A percentile compares a stretch with the other conserved stretches of the same genome.
Evolutionary conservation across 2,329 filamentous ascomycete genomes (phyloP).

Genomic region (Phyllosticta citriasiana): DNA sequence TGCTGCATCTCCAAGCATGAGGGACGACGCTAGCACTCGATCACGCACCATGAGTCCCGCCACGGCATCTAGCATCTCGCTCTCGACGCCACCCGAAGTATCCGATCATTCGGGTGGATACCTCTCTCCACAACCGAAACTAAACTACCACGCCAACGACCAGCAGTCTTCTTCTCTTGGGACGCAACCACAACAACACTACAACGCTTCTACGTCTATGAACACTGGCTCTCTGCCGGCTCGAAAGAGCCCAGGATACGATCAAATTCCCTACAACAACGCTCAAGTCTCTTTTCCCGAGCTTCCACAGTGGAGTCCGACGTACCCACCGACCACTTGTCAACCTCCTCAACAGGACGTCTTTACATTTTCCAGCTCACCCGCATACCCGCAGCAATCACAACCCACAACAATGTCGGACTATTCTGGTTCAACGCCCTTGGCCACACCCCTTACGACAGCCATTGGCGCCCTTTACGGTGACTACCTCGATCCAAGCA

Average conservation of each 20-base stretch:
- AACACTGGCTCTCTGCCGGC: background rate
- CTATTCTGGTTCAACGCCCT: background rate
- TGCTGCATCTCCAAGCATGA: constrained; percentile 21
- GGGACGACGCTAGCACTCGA: constrained; percentile 32
- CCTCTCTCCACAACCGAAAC: constrained; percentile 22
- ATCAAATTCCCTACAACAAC: constrained; percentile 17
- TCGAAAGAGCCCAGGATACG: constrained; percentile 1
- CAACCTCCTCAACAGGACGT: background rate
- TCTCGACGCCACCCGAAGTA: constrained; percentile 27
- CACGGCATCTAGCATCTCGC: constrained; percentile 27
- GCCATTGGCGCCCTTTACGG: constrained; percentile 12
- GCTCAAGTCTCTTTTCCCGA: constrained; percentile 28
- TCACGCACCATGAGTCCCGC: constrained; percentile 38
- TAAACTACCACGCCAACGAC: constrained; percentile 17
- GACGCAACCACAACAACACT: constrained; percentile 15
- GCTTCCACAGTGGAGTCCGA: constrained; percentile 27
- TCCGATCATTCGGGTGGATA: constrained; percentile 26
- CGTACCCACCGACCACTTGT: constrained; percentile 21
- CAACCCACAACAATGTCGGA: background rate
- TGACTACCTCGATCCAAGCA: constrained; percentile 32
- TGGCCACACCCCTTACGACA: background rate
- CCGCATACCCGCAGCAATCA: background rate
- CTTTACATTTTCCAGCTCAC: background rate
- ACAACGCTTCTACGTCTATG: constrained; percentile 15
- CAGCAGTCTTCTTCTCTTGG: constrained; percentile 16